phyloP scores from a whole-genome alignment of 257 asterid genomes.

The Handroanthus guayacan region DNA sequence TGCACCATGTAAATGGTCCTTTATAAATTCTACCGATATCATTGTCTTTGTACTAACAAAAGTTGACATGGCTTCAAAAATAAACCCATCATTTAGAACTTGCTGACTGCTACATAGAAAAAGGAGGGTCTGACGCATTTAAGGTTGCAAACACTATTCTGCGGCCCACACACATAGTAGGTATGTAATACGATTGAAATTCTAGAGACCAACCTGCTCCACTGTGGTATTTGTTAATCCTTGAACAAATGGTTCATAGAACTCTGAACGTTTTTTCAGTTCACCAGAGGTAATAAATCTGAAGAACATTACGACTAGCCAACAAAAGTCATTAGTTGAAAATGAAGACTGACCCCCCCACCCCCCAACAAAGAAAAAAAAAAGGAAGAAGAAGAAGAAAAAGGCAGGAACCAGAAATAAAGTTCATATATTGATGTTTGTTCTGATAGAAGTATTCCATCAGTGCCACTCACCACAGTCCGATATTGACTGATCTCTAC shows the following conservation, averaged over 20 bases:
- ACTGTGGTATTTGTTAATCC: conserved; percentile 79
- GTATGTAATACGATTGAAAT: conserved; percentile 1
- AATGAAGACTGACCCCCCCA: not conserved
- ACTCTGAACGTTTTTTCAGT: conserved; percentile 85
- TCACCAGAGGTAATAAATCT: conserved; percentile 97
- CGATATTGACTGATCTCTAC: conserved; percentile 87
- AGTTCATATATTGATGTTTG: conserved; percentile 13
- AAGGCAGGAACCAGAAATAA: not conserved
- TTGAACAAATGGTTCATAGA: conserved; percentile 88
- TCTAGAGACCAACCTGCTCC: conserved; percentile 69
- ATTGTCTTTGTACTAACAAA: too few relatives aligned
- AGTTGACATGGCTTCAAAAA: too few relatives aligned
- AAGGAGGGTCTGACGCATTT: too few relatives aligned
- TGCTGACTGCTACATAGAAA: too few relatives aligned
- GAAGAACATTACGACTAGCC: conserved; percentile 95
- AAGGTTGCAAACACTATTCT: not conserved
- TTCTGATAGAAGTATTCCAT: conserved; percentile 17
- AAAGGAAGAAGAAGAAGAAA: not conserved
- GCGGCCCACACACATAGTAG: not conserved
- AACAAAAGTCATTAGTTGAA: conserved; percentile 42
- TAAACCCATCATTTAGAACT: too few relatives aligned
- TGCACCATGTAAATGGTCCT: not conserved
- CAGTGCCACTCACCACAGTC: conserved; percentile 79
- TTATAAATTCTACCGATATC: not conserved
- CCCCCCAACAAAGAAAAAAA: too few relatives aligned